These are phyloP conservation scores for Oryza rufipogon DNA, from an alignment of 176 grass and related monocot genomes.

Conservation along the genomic window DNA sequence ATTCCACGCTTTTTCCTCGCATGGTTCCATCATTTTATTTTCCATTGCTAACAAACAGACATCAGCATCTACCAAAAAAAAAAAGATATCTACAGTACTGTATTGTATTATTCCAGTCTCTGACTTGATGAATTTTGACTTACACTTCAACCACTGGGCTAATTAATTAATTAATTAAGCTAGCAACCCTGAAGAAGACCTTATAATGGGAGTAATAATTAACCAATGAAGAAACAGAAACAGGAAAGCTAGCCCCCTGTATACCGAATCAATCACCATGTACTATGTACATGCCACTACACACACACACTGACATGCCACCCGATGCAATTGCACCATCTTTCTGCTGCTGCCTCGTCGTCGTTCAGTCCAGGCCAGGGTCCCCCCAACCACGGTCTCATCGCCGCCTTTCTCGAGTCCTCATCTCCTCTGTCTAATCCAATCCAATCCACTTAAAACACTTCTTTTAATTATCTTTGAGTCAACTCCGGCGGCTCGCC, in stretches of 20 bases:
- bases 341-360: not conserved
- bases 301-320: slow-evolving; percentile 4
- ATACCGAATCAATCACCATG: slow-evolving; percentile 45
- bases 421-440: not conserved
- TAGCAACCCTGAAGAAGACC: not conserved
- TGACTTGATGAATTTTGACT: slow-evolving; percentile 33
- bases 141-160: not conserved
- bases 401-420: slow-evolving; percentile 43
- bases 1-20: not conserved
- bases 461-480: not conserved
- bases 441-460: not conserved
- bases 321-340: not conserved
- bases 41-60: not conserved
- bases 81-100: not conserved
- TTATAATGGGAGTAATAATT: not conserved
- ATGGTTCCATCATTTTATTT: too few species aligned
- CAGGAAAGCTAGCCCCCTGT: not conserved
- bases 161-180: not conserved
- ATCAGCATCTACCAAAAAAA: not conserved
- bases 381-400: slow-evolving; percentile 58
- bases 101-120: not conserved
- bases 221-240: slow-evolving; percentile 53
- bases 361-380: not conserved
- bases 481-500: slow-evolving; percentile 54
- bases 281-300: not conserved